A percentile compares a stretch with the other conserved stretches of the same genome.
These are phyloP conservation scores for Entomophthora muscae DNA, from an alignment of 371 early-diverging fungal species.

Conservation along the genomic window DNA sequence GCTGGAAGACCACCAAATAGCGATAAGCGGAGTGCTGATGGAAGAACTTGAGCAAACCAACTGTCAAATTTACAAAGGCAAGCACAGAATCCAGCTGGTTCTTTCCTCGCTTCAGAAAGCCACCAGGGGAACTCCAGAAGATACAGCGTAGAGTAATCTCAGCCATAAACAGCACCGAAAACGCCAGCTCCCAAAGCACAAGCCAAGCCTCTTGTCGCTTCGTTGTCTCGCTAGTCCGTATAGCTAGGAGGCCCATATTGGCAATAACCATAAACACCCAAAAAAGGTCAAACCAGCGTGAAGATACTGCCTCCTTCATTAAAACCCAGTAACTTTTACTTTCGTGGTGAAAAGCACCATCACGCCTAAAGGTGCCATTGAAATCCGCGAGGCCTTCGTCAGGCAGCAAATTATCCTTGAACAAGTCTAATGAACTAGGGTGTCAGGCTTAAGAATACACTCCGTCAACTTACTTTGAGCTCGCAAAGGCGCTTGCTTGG, in stretches of 20 bases:
- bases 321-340: not conserved
- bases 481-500: not conserved
- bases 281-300: not conserved
- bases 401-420: not conserved
- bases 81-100: constrained; percentile 30
- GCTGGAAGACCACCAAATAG: constrained; percentile 41
- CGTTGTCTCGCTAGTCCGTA: not conserved
- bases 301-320: not conserved
- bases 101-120: constrained; percentile 25
- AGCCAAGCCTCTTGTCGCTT: not conserved
- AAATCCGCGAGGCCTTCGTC: not conserved
- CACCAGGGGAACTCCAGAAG: constrained; percentile 14
- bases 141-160: constrained; percentile 30
- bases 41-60: constrained; percentile 31
- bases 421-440: not conserved
- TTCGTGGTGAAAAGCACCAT: too few species aligned
- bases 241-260: not conserved
- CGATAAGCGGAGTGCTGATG: constrained; percentile 22
- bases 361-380: too few species aligned
- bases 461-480: not conserved
- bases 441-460: not conserved
- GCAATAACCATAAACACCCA: not conserved
- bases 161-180: constrained; percentile 30
- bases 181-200: constrained; percentile 25
- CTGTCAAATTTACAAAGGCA: constrained; percentile 23